Evolutionary conservation across 1,284 basidiomycete species (phyloP).

Genomic region (Tilletia indica): DNA sequence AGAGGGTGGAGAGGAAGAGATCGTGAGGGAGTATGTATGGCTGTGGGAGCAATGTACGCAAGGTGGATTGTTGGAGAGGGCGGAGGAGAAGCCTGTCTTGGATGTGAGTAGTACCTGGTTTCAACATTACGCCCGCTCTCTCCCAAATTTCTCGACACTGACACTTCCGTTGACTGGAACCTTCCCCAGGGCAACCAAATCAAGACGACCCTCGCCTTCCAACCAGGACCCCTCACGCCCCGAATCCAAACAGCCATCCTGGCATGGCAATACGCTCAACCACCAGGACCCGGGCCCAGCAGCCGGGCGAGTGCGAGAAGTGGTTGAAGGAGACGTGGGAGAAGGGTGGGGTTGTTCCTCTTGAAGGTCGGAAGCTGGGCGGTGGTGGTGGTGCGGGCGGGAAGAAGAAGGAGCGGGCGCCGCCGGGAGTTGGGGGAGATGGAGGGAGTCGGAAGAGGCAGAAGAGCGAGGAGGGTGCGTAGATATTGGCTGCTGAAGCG

Average conservation of each 20-base stretch:
- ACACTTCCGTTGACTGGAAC: not conserved
- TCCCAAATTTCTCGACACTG: not conserved
- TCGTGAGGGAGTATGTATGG: conserved; percentile 26
- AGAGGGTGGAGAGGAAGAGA: not conserved
- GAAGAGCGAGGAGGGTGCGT: conserved; percentile 33
- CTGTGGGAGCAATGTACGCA: conserved; percentile 35
- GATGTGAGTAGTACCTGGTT: conserved; percentile 22
- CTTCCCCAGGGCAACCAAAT: conserved; percentile 36
- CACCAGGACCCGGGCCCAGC: too few relatives aligned
- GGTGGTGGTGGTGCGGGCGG: conserved; percentile 22
- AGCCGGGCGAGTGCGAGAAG: conserved; percentile 24
- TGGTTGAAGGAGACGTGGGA: conserved; percentile 45
- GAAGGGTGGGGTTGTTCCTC: conserved; percentile 38
- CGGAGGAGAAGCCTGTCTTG: conserved; percentile 36
- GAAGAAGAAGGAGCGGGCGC: conserved; percentile 23
- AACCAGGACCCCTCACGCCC: conserved; percentile 32
- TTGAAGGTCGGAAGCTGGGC: conserved; percentile 22
- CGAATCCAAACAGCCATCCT: conserved; percentile 40
- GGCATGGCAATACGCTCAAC: conserved; percentile 39
- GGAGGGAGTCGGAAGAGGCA: conserved; percentile 30
- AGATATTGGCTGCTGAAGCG: not conserved
- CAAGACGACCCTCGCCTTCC: conserved; percentile 30
- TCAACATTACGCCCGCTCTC: not conserved
- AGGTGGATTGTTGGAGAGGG: conserved; percentile 25
- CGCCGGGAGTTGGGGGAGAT: not conserved